These are phyloP conservation scores for Wickerhamomyces tratensis DNA, from an alignment of 805 yeast species.

Conservation along the genomic window DNA sequence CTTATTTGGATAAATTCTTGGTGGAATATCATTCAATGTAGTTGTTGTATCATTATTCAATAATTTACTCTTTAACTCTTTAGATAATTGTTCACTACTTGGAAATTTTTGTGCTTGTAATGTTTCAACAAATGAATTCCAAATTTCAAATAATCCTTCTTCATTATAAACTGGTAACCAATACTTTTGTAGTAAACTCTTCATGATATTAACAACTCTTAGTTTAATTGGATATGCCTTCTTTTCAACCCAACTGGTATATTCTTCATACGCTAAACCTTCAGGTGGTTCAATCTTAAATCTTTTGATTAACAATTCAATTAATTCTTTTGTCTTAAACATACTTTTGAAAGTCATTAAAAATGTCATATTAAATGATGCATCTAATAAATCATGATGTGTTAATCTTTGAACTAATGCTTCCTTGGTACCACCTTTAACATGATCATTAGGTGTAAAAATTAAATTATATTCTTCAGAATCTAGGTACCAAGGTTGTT, in stretches of 20 bases:
- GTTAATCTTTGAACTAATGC: conserved; percentile 78
- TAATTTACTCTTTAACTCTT: conserved; percentile 27
- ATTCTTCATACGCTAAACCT: conserved; percentile 76
- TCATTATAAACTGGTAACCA: conserved; percentile 60
- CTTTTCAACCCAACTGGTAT: conserved; percentile 62
- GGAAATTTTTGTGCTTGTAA: conserved; percentile 32
- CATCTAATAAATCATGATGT: conserved; percentile 55
- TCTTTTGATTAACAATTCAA: conserved; percentile 49
- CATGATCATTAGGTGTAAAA: conserved; percentile 58
- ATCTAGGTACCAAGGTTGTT: conserved; percentile 64
- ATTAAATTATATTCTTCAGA: conserved; percentile 51
- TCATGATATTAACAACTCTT: conserved; percentile 59
- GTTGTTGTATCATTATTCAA: conserved; percentile 3
- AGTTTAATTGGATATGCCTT: conserved; percentile 60
- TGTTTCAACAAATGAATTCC: conserved; percentile 29
- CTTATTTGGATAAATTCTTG: conserved; percentile 7
- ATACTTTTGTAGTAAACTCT: conserved; percentile 52
- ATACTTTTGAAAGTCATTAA: conserved; percentile 71
- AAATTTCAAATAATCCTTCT: conserved; percentile 25
- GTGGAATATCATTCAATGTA: background rate
- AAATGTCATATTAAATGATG: conserved; percentile 58
- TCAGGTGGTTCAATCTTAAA: conserved; percentile 77
- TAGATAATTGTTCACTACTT: conserved; percentile 30
- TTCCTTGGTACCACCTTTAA: conserved; percentile 76
- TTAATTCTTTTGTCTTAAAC: conserved; percentile 53